Evolutionary conservation across 148 eudicot species (phyloP).

Genomic region (Rhododendron henanense): DNA sequence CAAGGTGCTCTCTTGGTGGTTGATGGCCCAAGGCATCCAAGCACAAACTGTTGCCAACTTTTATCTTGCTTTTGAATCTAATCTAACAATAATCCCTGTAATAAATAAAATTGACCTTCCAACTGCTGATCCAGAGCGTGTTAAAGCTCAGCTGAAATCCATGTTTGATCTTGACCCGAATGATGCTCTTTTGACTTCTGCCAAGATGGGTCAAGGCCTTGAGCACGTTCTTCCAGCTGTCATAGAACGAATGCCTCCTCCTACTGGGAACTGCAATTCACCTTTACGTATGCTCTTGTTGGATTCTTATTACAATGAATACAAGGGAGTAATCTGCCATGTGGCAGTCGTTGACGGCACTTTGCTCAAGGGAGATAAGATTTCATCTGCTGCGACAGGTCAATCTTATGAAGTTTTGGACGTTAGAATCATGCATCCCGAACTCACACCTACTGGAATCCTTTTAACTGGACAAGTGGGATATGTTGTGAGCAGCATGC

Average conservation of each 20-base stretch:
- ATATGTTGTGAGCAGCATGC: slow-evolving; percentile 89
- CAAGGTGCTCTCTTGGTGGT: slow-evolving; percentile 95
- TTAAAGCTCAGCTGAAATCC: slow-evolving; percentile 78
- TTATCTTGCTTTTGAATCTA: slow-evolving; percentile 91
- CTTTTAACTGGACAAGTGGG: slow-evolving; percentile 96
- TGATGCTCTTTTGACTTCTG: slow-evolving; percentile 80
- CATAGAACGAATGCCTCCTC: slow-evolving; percentile 81
- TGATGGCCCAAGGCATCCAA: slow-evolving; percentile 97
- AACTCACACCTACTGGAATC: slow-evolving; percentile 75
- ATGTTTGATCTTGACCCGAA: slow-evolving; percentile 92
- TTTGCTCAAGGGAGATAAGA: slow-evolving; percentile 75
- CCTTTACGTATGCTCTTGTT: slow-evolving; percentile 85
- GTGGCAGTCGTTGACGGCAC: slow-evolving; percentile 90
- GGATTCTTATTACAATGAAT: slow-evolving; percentile 94
- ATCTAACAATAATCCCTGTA: slow-evolving; percentile 73
- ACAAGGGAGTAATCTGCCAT: slow-evolving; percentile 95
- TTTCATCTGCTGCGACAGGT: slow-evolving; percentile 83
- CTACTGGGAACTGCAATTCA: slow-evolving; percentile 57
- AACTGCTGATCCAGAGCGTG: slow-evolving; percentile 93
- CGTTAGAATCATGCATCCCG: slow-evolving; percentile 97
- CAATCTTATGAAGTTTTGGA: slow-evolving; percentile 82
- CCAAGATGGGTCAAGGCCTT: slow-evolving; percentile 93
- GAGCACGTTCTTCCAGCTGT: slow-evolving; percentile 90
- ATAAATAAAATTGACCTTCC: slow-evolving; percentile 96
- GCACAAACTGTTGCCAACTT: slow-evolving; percentile 99